A percentile compares a stretch with the other conserved stretches of the same genome.
Conservation (phyloP, 495 filamentous ascomycete species). For the Clohesyomyces aquaticus region DNA sequence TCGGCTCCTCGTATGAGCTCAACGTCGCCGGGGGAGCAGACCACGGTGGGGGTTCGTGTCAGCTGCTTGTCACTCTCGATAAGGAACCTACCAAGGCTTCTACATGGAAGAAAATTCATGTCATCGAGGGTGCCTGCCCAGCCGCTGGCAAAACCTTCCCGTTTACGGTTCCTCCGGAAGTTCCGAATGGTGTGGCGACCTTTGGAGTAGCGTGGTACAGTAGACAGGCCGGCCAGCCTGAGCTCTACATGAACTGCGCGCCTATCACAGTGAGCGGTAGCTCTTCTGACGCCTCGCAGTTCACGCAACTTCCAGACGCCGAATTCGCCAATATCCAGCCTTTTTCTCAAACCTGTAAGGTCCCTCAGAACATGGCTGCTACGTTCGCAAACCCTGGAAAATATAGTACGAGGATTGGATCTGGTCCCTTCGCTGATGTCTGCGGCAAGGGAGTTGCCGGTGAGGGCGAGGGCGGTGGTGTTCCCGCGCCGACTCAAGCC, state of each 20-base stretch:
- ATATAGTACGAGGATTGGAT: conserved; percentile 10
- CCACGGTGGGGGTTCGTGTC: conserved; percentile 86
- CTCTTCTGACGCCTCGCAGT: conserved; percentile 36
- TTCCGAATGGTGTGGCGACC: conserved; percentile 58
- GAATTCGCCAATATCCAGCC: conserved; percentile 61
- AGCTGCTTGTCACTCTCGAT: conserved; percentile 79
- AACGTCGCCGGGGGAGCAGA: conserved; percentile 62
- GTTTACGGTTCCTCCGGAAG: conserved; percentile 61
- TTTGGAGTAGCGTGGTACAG: conserved; percentile 67
- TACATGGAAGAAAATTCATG: conserved; percentile 78
- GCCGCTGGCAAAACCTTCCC: conserved; percentile 52
- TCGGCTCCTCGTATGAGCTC: conserved; percentile 58
- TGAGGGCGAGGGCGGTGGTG: conserved; percentile 6
- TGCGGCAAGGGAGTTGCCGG: not conserved
- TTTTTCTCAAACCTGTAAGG: conserved; percentile 26
- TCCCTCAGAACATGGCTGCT: conserved; percentile 24
- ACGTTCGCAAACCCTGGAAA: conserved; percentile 38
- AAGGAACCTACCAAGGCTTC: conserved; percentile 58
- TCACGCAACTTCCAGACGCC: conserved; percentile 55
- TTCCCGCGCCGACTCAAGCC: conserved; percentile 9
- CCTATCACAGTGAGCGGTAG: conserved; percentile 57
- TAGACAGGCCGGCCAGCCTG: conserved; percentile 55
- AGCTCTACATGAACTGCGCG: conserved; percentile 68
- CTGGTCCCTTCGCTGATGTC: conserved; percentile 28
- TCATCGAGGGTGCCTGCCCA: conserved; percentile 78